Conservation (phyloP, 2,329 filamentous ascomycete species). For the Clarireedia homoeocarpa region DNA sequence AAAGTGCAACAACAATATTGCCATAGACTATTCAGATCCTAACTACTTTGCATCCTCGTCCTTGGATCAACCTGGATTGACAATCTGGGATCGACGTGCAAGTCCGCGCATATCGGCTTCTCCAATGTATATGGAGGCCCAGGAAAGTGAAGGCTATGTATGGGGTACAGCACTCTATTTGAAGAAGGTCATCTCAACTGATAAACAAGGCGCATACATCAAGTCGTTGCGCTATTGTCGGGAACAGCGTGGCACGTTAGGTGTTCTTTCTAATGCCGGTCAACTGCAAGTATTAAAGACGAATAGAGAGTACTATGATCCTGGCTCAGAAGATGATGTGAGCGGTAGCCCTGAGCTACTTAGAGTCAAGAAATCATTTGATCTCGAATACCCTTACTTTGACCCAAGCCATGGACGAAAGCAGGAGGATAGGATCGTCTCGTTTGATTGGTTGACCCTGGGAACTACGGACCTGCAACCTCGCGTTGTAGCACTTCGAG, state of each 20-base stretch:
- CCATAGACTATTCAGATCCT: slow-evolving; percentile 71
- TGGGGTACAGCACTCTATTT: slow-evolving; percentile 55
- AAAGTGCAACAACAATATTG: slow-evolving; percentile 61
- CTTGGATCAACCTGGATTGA: slow-evolving; percentile 64
- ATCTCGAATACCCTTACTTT: slow-evolving; percentile 52
- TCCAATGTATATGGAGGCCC: slow-evolving; percentile 45
- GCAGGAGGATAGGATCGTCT: slow-evolving; percentile 49
- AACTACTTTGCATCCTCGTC: slow-evolving; percentile 81
- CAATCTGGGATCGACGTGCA: slow-evolving; percentile 72
- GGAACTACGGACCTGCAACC: slow-evolving; percentile 47
- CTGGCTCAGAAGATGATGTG: slow-evolving; percentile 36
- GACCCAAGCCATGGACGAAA: slow-evolving; percentile 40
- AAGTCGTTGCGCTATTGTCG: slow-evolving; percentile 56
- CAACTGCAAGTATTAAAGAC: slow-evolving; percentile 56
- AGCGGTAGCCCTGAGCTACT: slow-evolving; percentile 50
- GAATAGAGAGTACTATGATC: slow-evolving; percentile 43
- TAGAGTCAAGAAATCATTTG: slow-evolving; percentile 50
- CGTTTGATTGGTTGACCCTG: slow-evolving; percentile 60
- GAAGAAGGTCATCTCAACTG: slow-evolving; percentile 45
- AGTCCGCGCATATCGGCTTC: slow-evolving; percentile 45
- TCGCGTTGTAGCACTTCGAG: slow-evolving; percentile 50
- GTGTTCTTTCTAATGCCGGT: slow-evolving; percentile 53
- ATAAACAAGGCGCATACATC: slow-evolving; percentile 48
- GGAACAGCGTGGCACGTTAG: slow-evolving; percentile 53
- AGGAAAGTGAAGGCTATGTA: slow-evolving; percentile 53